These are phyloP conservation scores for Fusarium oxysporum DNA, from an alignment of 2,329 filamentous ascomycete species.

Conservation along the genomic window DNA sequence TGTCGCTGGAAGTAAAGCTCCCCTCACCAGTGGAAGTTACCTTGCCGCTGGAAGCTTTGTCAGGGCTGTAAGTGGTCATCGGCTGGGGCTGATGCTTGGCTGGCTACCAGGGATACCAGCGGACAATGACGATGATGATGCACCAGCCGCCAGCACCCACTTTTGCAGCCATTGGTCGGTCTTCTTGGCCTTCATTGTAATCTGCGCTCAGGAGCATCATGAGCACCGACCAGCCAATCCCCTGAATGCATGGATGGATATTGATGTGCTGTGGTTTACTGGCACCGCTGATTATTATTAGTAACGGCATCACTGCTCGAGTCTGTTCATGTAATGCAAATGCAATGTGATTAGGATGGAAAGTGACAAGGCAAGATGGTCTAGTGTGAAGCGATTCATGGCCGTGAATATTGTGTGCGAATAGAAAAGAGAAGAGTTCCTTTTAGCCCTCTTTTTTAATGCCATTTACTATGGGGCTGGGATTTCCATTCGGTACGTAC, in stretches of 20 bases:
- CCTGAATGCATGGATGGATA: constrained; percentile 32
- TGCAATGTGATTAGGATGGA: background rate
- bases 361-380: background rate
- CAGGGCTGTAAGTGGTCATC: constrained; percentile 19
- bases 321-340: constrained; percentile 19
- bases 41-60: constrained; percentile 15
- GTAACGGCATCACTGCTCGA: constrained; percentile 15
- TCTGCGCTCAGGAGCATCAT: constrained; percentile 34
- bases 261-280: constrained; percentile 22
- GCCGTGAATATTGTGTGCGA: background rate
- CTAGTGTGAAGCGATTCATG: constrained; percentile 1
- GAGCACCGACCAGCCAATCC: constrained; percentile 39
- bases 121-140: constrained; percentile 36
- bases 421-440: constrained; percentile 1
- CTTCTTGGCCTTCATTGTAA: constrained; percentile 28
- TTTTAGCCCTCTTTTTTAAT: background rate
- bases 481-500: constrained; percentile 23
- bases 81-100: constrained; percentile 34
- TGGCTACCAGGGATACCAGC: constrained; percentile 20
- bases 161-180: constrained; percentile 32
- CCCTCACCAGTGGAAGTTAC: constrained; percentile 7
- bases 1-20: constrained; percentile 21
- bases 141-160: constrained; percentile 25
- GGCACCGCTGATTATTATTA: constrained; percentile 24
- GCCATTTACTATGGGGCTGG: background rate